These are phyloP conservation scores for Tulasnella sp. DNA, from an alignment of 768 basidiomycete species.

Conservation along the genomic window DNA sequence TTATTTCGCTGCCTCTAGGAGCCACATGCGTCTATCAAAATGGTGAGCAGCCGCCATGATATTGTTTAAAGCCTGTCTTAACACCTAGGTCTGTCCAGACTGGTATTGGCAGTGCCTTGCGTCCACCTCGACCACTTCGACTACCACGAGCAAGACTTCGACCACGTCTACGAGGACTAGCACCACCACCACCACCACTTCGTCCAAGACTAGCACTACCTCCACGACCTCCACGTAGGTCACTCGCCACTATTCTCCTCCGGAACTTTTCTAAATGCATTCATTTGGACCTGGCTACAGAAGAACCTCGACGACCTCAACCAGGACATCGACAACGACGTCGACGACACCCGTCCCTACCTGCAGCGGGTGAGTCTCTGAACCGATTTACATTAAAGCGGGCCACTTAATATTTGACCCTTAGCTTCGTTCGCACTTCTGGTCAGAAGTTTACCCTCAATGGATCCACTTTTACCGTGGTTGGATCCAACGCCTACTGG, in stretches of 20 bases:
- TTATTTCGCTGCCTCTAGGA: neutral
- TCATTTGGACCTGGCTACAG: neutral
- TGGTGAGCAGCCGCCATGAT: neutral
- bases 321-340: neutral
- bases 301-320: neutral
- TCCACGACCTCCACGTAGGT: neutral
- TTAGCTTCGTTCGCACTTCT: constrained; percentile 44
- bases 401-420: constrained; percentile 22
- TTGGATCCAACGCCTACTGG: constrained; percentile 56
- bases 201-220: neutral
- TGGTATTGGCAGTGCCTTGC: constrained; percentile 18
- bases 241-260: neutral
- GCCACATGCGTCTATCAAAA: neutral
- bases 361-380: neutral
- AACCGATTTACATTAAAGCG: neutral
- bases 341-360: constrained; percentile 6
- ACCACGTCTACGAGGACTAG: constrained; percentile 15
- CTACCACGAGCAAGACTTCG: constrained; percentile 2
- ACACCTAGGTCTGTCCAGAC: neutral
- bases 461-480: constrained; percentile 34
- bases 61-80: neutral
- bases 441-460: constrained; percentile 52
- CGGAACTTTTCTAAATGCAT: neutral
- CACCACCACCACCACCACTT: neutral
- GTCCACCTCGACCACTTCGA: neutral